Conservation (phyloP, 345 rosid genomes). For the Eucalyptus sideroxylon region DNA sequence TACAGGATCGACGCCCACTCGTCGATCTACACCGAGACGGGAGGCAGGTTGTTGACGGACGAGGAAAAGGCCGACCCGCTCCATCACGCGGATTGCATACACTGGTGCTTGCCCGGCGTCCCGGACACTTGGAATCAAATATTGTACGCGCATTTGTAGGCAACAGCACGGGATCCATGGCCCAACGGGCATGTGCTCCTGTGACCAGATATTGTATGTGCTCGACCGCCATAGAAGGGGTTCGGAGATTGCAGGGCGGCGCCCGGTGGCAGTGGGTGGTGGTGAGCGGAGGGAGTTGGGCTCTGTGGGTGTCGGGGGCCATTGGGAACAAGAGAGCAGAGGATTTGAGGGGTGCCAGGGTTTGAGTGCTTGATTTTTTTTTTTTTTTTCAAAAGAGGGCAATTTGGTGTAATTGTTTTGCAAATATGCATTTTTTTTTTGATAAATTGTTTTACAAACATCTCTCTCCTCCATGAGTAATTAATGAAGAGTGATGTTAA, state of each 20-base stretch:
- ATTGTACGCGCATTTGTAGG: conserved; percentile 60
- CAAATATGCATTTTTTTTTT: not conserved
- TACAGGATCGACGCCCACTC: conserved; percentile 78
- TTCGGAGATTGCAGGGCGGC: not conserved
- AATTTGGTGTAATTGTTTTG: not conserved
- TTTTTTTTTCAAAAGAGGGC: not conserved
- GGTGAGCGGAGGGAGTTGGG: not conserved
- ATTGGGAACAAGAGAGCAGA: not conserved
- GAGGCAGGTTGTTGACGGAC: conserved; percentile 52
- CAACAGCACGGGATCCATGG: not conserved
- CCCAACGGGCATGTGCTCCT: not conserved
- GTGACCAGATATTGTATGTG: not conserved
- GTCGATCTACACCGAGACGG: conserved; percentile 67
- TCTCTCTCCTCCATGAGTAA: not conserved
- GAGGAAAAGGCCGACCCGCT: conserved; percentile 59
- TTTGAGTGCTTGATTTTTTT: not conserved
- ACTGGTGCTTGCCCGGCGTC: conserved; percentile 93
- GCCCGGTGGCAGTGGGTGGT: not conserved
- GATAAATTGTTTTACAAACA: not conserved
- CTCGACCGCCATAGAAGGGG: not conserved
- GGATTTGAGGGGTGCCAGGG: not conserved
- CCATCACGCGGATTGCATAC: conserved; percentile 80
- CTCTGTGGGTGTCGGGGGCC: not conserved
- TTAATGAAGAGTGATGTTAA: not conserved
- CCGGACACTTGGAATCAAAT: conserved; percentile 92